Evolutionary conservation across 2,329 filamentous ascomycete genomes (phyloP).

Genomic region (Triangularia verruculosa): DNA sequence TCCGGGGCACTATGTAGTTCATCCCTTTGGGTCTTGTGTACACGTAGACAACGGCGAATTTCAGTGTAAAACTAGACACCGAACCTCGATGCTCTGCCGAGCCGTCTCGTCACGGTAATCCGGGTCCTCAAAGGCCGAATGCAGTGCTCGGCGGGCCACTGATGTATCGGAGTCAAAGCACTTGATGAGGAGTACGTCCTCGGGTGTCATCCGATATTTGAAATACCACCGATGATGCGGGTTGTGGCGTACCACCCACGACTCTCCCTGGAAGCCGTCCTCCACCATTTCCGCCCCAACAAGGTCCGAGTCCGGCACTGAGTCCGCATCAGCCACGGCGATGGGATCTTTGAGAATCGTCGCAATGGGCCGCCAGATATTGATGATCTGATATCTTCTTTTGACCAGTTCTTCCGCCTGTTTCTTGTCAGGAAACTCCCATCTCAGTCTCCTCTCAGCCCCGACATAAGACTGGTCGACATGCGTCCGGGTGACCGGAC

Average conservation of each 20-base stretch:
- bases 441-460: conserved; percentile 21
- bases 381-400: conserved; percentile 41
- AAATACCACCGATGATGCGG: conserved; percentile 49
- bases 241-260: conserved; percentile 40
- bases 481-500: conserved; percentile 25
- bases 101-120: conserved; percentile 37
- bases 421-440: conserved; percentile 15
- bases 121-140: conserved; percentile 52
- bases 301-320: conserved; percentile 40
- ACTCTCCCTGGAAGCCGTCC: conserved; percentile 35
- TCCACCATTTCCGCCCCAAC: conserved; percentile 38
- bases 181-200: conserved; percentile 55
- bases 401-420: conserved; percentile 29
- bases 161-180: conserved; percentile 53
- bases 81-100: conserved; percentile 56
- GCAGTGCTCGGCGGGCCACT: conserved; percentile 51
- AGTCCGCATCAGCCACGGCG: conserved; percentile 38
- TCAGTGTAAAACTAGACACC: conserved; percentile 49
- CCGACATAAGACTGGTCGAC: conserved; percentile 30
- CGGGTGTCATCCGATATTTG: conserved; percentile 46
- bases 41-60: background rate
- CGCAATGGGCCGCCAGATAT: conserved; percentile 47
- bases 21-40: background rate
- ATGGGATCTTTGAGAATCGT: conserved; percentile 45
- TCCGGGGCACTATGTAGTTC: background rate